Conservation (phyloP, 768 basidiomycete genomes). For the Tephrocybe sp. region DNA sequence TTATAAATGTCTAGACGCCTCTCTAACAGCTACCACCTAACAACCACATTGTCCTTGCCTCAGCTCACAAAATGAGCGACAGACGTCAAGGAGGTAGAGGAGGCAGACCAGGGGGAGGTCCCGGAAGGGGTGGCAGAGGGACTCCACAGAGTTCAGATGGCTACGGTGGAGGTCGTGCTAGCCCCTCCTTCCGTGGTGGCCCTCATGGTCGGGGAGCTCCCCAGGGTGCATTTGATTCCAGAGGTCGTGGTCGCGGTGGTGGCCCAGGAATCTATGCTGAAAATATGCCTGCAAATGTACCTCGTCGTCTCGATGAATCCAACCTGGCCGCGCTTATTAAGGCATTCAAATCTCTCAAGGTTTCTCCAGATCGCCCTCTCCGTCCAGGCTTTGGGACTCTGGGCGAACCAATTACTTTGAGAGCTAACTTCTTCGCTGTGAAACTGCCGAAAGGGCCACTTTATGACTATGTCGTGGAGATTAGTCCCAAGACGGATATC, state of each 20-base stretch:
- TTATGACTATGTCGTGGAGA: slow-evolving; percentile 56
- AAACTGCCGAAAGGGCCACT: slow-evolving; percentile 41
- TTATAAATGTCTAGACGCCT: background rate
- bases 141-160: slow-evolving; percentile 14
- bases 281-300: slow-evolving; percentile 29
- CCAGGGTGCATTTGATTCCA: slow-evolving; percentile 17
- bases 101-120: slow-evolving; percentile 12
- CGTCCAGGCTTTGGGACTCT: slow-evolving; percentile 56
- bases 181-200: slow-evolving; percentile 21
- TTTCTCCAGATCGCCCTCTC: slow-evolving; percentile 38
- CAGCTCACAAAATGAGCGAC: slow-evolving; percentile 16
- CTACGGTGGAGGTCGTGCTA: slow-evolving; percentile 18
- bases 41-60: slow-evolving; percentile 14
- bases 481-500: slow-evolving; percentile 43
- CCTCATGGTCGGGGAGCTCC: slow-evolving; percentile 20
- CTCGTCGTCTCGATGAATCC: slow-evolving; percentile 30
- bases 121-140: slow-evolving; percentile 17
- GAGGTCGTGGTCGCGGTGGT: slow-evolving; percentile 25
- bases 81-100: slow-evolving; percentile 18
- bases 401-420: slow-evolving; percentile 45
- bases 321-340: slow-evolving; percentile 36
- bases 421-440: slow-evolving; percentile 65
- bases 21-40: slow-evolving; percentile 14
- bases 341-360: slow-evolving; percentile 31
- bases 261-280: slow-evolving; percentile 38